These are phyloP conservation scores for Zanthoxylum bungeanum DNA, from an alignment of 345 rosid genomes.

Conservation along the genomic window DNA sequence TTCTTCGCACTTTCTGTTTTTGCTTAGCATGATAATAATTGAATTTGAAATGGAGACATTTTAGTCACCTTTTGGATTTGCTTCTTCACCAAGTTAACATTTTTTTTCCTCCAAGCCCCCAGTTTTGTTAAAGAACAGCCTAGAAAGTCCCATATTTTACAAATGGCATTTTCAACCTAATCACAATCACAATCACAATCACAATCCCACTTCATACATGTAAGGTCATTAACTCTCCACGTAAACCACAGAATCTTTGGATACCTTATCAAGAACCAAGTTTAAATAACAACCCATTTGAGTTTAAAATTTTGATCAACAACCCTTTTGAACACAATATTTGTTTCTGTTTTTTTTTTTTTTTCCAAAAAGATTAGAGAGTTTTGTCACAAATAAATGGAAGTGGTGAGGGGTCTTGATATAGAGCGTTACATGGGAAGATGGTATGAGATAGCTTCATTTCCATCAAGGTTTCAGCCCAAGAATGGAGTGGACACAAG, in stretches of 20 bases:
- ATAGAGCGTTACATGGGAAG: slow-evolving; percentile 78
- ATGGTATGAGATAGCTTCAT: slow-evolving; percentile 92
- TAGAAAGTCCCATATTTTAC: no score
- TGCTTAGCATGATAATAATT: no score
- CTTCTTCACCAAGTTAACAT: slow-evolving; percentile 11
- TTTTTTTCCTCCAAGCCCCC: background rate
- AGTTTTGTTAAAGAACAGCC: no score
- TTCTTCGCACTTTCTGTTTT: no score
- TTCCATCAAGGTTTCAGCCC: slow-evolving; percentile 83
- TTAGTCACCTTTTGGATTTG: background rate
- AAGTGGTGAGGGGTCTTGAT: slow-evolving; percentile 70
- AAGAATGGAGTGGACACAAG: slow-evolving; percentile 67
- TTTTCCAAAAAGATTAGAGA: background rate
- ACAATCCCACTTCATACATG: background rate
- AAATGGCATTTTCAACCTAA: background rate
- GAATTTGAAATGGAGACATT: background rate
- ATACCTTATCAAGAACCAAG: slow-evolving; percentile 13
- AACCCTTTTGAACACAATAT: background rate
- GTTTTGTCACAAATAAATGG: slow-evolving; percentile 39
- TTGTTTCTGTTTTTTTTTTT: no score
- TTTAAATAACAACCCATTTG: no score
- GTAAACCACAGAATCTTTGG: slow-evolving; percentile 8
- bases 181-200: no score
- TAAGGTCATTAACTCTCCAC: slow-evolving; percentile 37
- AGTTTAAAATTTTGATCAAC: no score